A percentile compares a stretch with the other conserved stretches of the same genome.
These are phyloP conservation scores for Tagetes patula DNA, from an alignment of 129 eudicot genomes.

Conservation along the genomic window DNA sequence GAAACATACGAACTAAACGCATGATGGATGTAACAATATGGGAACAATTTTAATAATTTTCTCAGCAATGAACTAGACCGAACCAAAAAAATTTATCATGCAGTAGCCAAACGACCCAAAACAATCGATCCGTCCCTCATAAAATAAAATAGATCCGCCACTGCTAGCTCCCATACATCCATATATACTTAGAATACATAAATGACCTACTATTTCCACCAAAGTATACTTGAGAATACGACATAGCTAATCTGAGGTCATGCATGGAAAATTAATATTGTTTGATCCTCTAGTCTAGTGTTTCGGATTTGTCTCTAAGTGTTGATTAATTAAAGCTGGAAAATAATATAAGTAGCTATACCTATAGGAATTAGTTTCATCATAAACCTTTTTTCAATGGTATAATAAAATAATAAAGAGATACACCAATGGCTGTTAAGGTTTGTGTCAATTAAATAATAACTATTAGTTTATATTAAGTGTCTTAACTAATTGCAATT, in stretches of 20 bases:
- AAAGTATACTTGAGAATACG: constrained; percentile 1
- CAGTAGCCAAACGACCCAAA: too few relatives aligned
- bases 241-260: not conserved
- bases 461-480: not conserved
- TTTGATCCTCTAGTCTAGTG: constrained; percentile 7
- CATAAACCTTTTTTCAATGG: not conserved
- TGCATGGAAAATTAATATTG: not conserved
- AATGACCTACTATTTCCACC: not conserved
- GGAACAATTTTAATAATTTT: too few relatives aligned
- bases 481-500: not conserved
- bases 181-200: not conserved
- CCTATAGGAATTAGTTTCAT: constrained; percentile 7
- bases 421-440: constrained; percentile 17
- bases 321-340: constrained; percentile 24
- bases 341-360: not conserved
- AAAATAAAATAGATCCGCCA: too few relatives aligned
- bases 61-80: too few relatives aligned
- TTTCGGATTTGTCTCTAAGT: constrained; percentile 23
- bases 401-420: constrained; percentile 20
- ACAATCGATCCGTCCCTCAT: too few relatives aligned
- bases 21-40: too few relatives aligned
- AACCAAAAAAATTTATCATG: too few relatives aligned
- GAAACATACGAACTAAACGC: too few relatives aligned
- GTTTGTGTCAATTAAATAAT: constrained; percentile 16
- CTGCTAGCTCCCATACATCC: not conserved